Evolutionary conservation across 192 early-diverging fungal genomes (phyloP), one percentile per base, ranked within the genome.

Genomic region (Diversispora eburnea): DNA sequence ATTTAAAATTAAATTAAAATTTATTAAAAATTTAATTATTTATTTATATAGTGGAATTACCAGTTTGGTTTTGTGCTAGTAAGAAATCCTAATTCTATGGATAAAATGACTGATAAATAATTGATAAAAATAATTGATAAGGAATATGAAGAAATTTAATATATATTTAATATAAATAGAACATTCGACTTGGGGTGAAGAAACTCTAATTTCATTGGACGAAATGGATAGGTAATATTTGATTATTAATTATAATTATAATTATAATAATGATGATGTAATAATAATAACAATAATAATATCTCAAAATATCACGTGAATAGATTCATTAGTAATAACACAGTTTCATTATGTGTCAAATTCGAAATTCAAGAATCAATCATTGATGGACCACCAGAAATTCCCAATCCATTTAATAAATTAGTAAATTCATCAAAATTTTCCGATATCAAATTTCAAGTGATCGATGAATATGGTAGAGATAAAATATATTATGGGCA

Each of bases 1-100:
- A 49, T 10, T 49, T 2, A 49, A 49, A 10, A 2, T 10, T 49
- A 10, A 49, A 10, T 13, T 49, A 49, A 10, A 7, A 7, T 10
- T 13, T 49, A 49, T 49, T 49, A 2, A 10, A 10, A 49, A 7
- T 49, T 7, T 49, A 49, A 33, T 33, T 33, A 10, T 13, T 7
- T 48, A 8, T 5, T 48, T 48, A 48, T 8, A 10, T 49, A 77
- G 76, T 77, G 55, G 76, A 77, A 48, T 49, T 72, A 2, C 76
- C 76, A 12, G 76, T 77, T 33, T 77, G 76, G 76, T 77, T 77
- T 22, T 77, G 69, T 65, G 70, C 73, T 54, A 77, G 76, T 77
- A 57, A 15, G 70, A 33, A 1, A 33, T 33, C 48, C 7, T 49
- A 13, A 10, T 49, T 49, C 48, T 0, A 49, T 10, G 0, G 0